Percentiles rank a stretch among this genome's conserved stretches.
These are phyloP conservation scores for Leccinum subrobustum DNA, from an alignment of 1,284 basidiomycete genomes.

Conservation along the genomic window DNA sequence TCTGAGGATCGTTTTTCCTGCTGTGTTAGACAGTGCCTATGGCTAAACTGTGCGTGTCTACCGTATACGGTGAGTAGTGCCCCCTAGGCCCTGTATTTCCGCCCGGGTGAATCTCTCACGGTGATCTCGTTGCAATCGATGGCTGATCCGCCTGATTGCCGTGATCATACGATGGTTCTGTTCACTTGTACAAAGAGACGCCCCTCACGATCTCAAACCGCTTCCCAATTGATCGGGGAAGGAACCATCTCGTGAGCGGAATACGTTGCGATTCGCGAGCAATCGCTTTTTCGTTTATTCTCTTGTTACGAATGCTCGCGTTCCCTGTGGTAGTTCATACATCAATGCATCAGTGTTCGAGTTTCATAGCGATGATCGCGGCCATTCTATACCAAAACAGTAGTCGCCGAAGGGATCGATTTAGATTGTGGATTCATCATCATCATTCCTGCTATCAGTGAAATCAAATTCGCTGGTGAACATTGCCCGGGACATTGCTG, in stretches of 20 bases:
- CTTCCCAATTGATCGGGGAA: background rate
- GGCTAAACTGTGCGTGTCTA: background rate
- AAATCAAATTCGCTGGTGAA: slow-evolving; percentile 13
- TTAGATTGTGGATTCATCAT: background rate
- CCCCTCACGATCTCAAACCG: background rate
- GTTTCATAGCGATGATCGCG: background rate
- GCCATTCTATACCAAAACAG: background rate
- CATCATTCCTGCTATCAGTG: background rate
- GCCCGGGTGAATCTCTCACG: background rate
- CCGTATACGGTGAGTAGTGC: background rate
- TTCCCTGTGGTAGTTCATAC: background rate
- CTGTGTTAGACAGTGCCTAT: background rate
- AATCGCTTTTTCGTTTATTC: background rate
- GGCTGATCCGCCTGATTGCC: background rate
- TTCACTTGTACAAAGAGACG: background rate
- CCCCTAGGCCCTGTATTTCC: background rate
- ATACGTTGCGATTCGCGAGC: background rate
- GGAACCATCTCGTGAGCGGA: background rate
- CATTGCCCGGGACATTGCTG: background rate
- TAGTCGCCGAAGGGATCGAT: background rate
- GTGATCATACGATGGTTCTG: background rate
- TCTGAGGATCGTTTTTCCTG: background rate
- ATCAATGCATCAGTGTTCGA: background rate
- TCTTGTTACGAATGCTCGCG: background rate
- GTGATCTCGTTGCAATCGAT: background rate